These are phyloP conservation scores for Coleophoma cylindrospora DNA, from an alignment of 2,329 filamentous ascomycete species.

Conservation along the genomic window DNA sequence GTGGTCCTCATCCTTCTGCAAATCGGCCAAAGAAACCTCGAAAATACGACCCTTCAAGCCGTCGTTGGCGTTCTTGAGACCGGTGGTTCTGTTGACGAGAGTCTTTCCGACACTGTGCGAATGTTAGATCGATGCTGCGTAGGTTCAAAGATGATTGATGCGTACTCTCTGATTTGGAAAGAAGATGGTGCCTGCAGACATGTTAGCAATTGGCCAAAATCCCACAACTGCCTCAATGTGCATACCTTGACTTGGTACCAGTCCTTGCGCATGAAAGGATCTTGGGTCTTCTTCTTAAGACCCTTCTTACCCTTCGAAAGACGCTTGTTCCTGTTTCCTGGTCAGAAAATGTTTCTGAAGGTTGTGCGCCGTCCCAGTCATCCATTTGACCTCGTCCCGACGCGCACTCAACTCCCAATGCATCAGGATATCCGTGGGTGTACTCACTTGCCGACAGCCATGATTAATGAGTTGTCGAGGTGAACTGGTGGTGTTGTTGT, in stretches of 20 bases:
- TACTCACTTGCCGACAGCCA: constrained; percentile 78
- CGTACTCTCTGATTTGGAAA: constrained; percentile 92
- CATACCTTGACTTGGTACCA: constrained; percentile 95
- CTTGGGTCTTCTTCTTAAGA: constrained; percentile 98
- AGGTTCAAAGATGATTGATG: constrained; percentile 8
- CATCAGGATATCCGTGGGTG: background rate
- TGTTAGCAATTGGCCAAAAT: constrained; percentile 18
- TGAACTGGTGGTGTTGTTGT: constrained; percentile 13
- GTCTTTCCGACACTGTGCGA: constrained; percentile 91
- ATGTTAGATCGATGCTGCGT: constrained; percentile 27
- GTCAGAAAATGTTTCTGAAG: constrained; percentile 17
- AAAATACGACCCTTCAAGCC: constrained; percentile 97
- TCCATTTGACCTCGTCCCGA: no score
- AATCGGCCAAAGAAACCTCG: constrained; percentile 97
- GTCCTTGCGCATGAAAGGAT: constrained; percentile 98
- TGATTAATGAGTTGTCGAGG: constrained; percentile 48
- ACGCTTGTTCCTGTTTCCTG: constrained; percentile 83
- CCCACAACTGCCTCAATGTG: constrained; percentile 4
- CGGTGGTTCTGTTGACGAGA: constrained; percentile 97
- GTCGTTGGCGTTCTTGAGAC: constrained; percentile 99
- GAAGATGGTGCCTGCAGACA: constrained; percentile 75
- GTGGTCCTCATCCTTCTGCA: constrained; percentile 99
- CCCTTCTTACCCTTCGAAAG: constrained; percentile 99
- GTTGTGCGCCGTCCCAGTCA: no score
- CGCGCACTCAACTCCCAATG: no score